Base-by-base conservation (phyloP, 441 rosid genomes). In the Melastoma candidum region DNA sequence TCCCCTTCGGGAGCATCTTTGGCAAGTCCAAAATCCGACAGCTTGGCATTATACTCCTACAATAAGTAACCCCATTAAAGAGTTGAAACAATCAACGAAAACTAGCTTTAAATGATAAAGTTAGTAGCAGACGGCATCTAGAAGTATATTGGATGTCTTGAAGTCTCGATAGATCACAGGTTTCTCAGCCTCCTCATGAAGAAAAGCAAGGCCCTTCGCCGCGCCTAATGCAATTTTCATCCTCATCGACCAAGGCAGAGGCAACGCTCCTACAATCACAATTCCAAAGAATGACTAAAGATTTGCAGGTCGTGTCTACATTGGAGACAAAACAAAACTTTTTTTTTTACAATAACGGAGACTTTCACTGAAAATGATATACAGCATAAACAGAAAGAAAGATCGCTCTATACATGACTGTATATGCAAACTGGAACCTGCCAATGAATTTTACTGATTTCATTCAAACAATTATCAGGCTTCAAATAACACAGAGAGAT, bases 1-100 rank as follows among this genome's bases (percentile, higher is more conserved):
- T 84, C 96, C 51, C 89, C 96, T 68, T 88, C 95, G 10, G 96
- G 96, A 69, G 87, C 96, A 65, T 88, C 95, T 73, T 88, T 88
- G 12, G 96, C 96, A 61, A 88, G 95, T 66, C 96, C 96, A 51
- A 88, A 88, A 67, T 88, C 96, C 11, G 95, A 88, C 48, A 88
- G 89, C 75, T 88, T 88, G 26, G 96, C 92, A 58, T 88, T 85
- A 47, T 88, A 88, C 54, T 88, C 96, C 96, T 88, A 73, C 51
- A 63, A 76, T n/a, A 11, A 65, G 49, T 14, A 67, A 48, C 22
- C 47, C 49, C 46, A 43, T 68, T 36, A 78, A 62, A 62, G 58
- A 13, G 36, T 11, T 49, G 36, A 57, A 3, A 29, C 36, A 29
- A 7, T 3, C 7, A 3, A 29, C 36, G 3, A 7, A 29, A 29